Base-by-base conservation (phyloP, 495 filamentous ascomycete genomes). In the Xylaria cubensis region DNA sequence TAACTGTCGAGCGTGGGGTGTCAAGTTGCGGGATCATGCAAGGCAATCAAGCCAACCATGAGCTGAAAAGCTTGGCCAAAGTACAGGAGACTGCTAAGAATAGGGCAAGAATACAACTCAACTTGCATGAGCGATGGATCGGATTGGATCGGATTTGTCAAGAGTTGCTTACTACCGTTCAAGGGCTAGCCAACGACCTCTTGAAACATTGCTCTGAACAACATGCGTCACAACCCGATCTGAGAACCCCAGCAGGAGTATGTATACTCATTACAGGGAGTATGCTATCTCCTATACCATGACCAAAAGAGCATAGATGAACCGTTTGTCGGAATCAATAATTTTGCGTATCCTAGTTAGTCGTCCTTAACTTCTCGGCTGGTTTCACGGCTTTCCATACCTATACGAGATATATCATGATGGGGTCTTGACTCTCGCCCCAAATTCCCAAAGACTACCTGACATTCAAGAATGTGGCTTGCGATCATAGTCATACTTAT, bases 121-220 rank as follows among this genome's bases (percentile, higher is more conserved):
- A 36, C 29, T 26, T 53, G 64, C 64, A 67, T 36, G 24, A 29
- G 26, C 26, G 53, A 61, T 61, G 48, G 42, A 46, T 50, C n/a
- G n/a, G n/a, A n/a, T n/a, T n/a, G n/a, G 42, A 46, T n/a, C 21
- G 4, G 19, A 67, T 67, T 67, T 67, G 65, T 67, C 65, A 67
- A 67, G 3, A 9, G 29, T 13, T 67, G 65, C 65, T 67, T 67
- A 67, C 65, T 67, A 67, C 65, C 10, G 21, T 29, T 41, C 64
- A 50, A 67, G 29, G 29, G 46, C n/a, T 36, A 67, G 19, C 50
- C n/a, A 24, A 36, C 65, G 3, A 44, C 21, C 19, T 56, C 65
- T 56, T 29, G 48, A 56, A 56, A 67, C 65, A 17, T 5, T n/a
- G 10, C n/a, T 56, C 34, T n/a, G 36, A 44, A 67, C n/a, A 48